Conservation (phyloP, 352 stramenopile genomes). For the Globisporangium okanoganense region DNA sequence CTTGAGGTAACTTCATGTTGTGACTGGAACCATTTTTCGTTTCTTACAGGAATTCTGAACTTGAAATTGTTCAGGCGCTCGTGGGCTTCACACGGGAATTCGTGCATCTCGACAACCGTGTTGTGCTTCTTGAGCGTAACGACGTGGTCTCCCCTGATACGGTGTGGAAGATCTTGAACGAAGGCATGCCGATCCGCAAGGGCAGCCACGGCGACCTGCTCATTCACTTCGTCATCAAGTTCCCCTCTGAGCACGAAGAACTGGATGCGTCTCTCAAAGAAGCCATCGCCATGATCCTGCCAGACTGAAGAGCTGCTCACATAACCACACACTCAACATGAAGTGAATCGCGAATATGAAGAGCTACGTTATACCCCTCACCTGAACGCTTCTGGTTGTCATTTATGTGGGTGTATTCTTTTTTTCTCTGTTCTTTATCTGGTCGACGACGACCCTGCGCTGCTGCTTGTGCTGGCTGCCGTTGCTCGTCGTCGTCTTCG, state of each 20-base stretch:
- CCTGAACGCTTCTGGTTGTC: background rate
- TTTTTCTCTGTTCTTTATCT: conserved; percentile 11
- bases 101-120: conserved; percentile 85
- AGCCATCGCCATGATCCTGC: conserved; percentile 12
- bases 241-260: conserved; percentile 57
- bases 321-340: background rate
- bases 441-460: background rate
- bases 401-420: conserved; percentile 8
- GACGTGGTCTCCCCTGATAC: conserved; percentile 80
- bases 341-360: background rate
- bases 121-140: conserved; percentile 72
- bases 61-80: conserved; percentile 42
- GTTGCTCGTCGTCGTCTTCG: background rate
- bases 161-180: conserved; percentile 73
- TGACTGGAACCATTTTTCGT: background rate
- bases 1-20: conserved; percentile 45
- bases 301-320: conserved; percentile 1
- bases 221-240: conserved; percentile 92
- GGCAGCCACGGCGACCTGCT: conserved; percentile 73
- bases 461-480: background rate
- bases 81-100: conserved; percentile 87
- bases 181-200: conserved; percentile 91
- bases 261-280: conserved; percentile 14
- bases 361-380: background rate
- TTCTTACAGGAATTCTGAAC: background rate